A percentile compares a stretch with the other conserved stretches of the same genome.
phyloP scores from a whole-genome alignment of 225 moss, liverwort and hornwort genomes.

The Anthoceros angustus region DNA sequence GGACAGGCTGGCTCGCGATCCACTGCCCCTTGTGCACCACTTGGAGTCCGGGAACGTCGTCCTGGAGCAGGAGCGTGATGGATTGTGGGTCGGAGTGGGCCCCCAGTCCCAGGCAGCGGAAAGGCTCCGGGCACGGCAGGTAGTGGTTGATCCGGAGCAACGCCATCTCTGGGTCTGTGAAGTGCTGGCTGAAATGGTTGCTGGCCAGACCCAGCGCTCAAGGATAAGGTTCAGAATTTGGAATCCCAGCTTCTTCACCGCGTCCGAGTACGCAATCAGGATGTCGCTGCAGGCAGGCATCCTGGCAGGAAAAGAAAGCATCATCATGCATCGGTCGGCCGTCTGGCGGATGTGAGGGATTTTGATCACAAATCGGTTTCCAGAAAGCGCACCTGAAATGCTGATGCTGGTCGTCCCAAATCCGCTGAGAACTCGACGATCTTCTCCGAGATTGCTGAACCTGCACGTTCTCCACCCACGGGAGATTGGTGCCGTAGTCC shows the following conservation, averaged over 20 bases:
- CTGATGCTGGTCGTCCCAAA: neutral
- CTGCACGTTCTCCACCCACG: conserved; percentile 3
- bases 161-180: conserved; percentile 39
- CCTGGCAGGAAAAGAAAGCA: neutral
- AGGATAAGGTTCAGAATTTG: conserved; percentile 18
- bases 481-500: neutral
- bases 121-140: conserved; percentile 68
- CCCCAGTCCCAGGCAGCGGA: conserved; percentile 58
- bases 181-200: conserved; percentile 31
- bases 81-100: conserved; percentile 76
- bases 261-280: neutral
- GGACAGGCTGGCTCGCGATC: conserved; percentile 52
- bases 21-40: conserved; percentile 49
- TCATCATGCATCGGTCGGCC: neutral
- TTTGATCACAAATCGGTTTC: neutral
- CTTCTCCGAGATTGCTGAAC: neutral
- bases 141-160: conserved; percentile 67
- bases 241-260: neutral
- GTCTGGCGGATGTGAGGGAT: too few relatives aligned
- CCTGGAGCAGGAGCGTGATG: conserved; percentile 54
- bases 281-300: neutral
- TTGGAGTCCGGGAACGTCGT: conserved; percentile 67
- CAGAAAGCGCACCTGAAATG: neutral
- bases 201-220: conserved; percentile 25
- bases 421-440: neutral